Base-by-base conservation (phyloP, 2,329 filamentous ascomycete genomes). In the Cucurbitaria berberidis region DNA sequence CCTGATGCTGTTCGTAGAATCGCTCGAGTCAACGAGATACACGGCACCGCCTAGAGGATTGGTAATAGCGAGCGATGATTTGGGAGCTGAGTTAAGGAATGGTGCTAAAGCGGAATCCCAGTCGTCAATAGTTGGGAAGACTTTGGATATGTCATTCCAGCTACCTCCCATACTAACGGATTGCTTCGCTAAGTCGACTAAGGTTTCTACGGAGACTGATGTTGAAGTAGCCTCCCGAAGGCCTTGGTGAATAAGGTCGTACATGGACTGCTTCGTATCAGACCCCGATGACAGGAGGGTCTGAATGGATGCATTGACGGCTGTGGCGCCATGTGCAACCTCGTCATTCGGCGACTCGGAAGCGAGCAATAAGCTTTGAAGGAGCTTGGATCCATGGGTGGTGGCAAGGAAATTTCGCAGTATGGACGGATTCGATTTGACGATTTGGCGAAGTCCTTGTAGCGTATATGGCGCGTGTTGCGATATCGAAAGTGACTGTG, bases 31-130 rank as follows among this genome's bases (percentile, higher is more conserved):
- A 0, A 89, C 80, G 3, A 96, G 76, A 59, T 89, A 86, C 5
- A 89, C 83, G 0, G 85, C 85, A 3, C 91, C 91, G 0, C 85
- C 86, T 6, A 96, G 78, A 21, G 82, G 82, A 67, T 87, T 93
- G 2, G 88, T 90, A 4, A 96, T 84, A 0, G 90, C 85, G 3
- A 96, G 75, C 0, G 90, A 87, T 5, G 84, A 79, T 55, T 85
- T 84, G 2, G 86, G 82, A 1, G 77, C 63, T 1, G 75, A 68
- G 26, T 79, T 71, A 5, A 89, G 74, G 51, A 91, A 81, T 1
- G 76, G 77, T 0, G 71, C 67, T 2, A 96, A 74, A 13, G 89
- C 83, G 13, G 79, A 63, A 62, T 82, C 80, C 92, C 93, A 97
- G 9, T 84, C 75, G 2, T 81, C 76, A 0, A 79, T 76, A 60